Conservation (phyloP, 257 asterid species). For the Capsicum rhomboideum region DNA sequence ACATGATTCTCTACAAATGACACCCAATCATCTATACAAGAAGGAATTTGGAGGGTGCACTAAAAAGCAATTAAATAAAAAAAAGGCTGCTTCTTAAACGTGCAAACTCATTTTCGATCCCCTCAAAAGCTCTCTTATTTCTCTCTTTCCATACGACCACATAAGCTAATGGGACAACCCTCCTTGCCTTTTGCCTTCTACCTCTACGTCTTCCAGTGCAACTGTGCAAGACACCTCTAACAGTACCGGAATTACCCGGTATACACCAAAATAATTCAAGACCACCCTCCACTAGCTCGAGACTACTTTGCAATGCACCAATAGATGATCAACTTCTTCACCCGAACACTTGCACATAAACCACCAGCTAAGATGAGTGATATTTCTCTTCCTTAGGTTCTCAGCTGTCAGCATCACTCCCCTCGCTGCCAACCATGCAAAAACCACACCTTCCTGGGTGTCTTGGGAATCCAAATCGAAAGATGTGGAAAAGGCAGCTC, state of each 20-base stretch:
- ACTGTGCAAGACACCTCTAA: not conserved
- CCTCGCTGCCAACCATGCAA: not conserved
- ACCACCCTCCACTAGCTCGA: not conserved
- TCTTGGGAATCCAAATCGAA: not conserved
- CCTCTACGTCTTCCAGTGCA: not conserved
- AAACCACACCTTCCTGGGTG: not conserved
- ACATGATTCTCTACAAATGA: not conserved
- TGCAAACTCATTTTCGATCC: not conserved
- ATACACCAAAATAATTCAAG: not conserved
- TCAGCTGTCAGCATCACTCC: not conserved
- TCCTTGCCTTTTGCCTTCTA: not conserved
- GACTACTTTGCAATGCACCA: not conserved
- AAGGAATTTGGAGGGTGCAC: not conserved
- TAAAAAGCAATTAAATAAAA: not conserved
- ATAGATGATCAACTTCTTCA: not conserved
- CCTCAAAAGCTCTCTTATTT: not conserved
- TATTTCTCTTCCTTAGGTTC: not conserved
- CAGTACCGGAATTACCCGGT: not conserved
- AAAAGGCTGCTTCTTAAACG: not conserved
- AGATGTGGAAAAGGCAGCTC: not conserved
- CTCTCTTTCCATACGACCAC: not conserved
- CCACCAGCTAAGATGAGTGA: not conserved
- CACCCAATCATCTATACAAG: not conserved
- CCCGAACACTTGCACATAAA: not conserved
- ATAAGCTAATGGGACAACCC: not conserved